These are phyloP conservation scores for Cordyceps pruinosa DNA, from an alignment of 2,329 filamentous ascomycete species.

Conservation along the genomic window DNA sequence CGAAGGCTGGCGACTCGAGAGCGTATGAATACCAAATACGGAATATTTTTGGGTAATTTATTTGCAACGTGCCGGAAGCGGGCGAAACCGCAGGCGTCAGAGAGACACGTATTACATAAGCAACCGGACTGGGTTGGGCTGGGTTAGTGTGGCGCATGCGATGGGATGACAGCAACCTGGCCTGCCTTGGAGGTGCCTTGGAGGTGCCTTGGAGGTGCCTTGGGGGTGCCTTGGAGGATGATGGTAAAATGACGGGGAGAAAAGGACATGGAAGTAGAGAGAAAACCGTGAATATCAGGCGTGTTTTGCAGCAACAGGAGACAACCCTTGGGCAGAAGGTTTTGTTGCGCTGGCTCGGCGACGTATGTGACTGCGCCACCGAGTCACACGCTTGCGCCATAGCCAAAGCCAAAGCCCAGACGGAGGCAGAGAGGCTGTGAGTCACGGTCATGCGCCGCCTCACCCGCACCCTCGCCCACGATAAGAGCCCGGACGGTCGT, in stretches of 20 bases:
- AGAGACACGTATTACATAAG: neutral
- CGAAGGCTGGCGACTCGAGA: no score
- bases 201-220: neutral
- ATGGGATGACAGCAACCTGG: neutral
- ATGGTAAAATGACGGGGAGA: neutral
- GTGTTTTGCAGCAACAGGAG: neutral
- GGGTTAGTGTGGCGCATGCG: conserved; percentile 5
- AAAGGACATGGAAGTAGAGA: neutral
- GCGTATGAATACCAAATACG: no score
- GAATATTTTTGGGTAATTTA: no score
- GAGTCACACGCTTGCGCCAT: conserved; percentile 8
- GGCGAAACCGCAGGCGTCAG: neutral
- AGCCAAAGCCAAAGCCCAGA: neutral
- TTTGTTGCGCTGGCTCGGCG: neutral
- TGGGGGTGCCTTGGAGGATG: neutral
- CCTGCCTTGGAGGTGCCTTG: neutral
- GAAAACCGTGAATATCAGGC: neutral
- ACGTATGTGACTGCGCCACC: conserved; percentile 11
- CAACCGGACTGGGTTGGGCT: neutral
- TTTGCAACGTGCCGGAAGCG: neutral
- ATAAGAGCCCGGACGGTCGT: conserved; percentile 5
- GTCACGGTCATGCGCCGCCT: conserved; percentile 21
- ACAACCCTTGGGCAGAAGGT: neutral
- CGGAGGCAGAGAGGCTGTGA: conserved; percentile 14
- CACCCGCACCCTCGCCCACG: conserved; percentile 1